Percentiles rank a stretch among this genome's conserved stretches.
These are phyloP conservation scores for Monosporascus sp. DNA, from an alignment of 2,329 filamentous ascomycete species.

Conservation along the genomic window DNA sequence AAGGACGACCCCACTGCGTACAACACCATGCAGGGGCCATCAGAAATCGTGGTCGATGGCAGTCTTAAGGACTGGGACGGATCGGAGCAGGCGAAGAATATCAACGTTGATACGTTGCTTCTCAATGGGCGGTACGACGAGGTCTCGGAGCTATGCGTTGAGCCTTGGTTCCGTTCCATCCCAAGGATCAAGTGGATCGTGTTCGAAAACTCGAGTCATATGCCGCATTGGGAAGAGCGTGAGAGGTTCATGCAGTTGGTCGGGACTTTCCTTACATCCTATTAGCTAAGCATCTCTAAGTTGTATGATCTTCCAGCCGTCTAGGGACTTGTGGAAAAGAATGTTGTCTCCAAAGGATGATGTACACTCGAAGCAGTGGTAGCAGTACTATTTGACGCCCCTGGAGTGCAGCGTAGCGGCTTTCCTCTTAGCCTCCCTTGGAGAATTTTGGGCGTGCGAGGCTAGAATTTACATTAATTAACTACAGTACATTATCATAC, in stretches of 20 bases:
- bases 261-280: not conserved
- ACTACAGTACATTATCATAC: too few species aligned
- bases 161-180: constrained; percentile 18
- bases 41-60: constrained; percentile 15
- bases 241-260: constrained; percentile 7
- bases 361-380: too few species aligned
- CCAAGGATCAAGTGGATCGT: constrained; percentile 18
- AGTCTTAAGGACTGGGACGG: constrained; percentile 17
- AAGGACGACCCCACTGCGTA: constrained; percentile 14
- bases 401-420: too few species aligned
- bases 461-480: too few species aligned
- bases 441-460: too few species aligned
- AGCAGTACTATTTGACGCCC: too few species aligned
- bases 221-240: constrained; percentile 17
- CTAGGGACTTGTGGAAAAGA: too few species aligned
- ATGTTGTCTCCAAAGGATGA: too few species aligned
- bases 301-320: too few species aligned
- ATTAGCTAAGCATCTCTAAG: not conserved
- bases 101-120: constrained; percentile 9
- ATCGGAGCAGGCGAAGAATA: constrained; percentile 15
- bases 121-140: constrained; percentile 12
- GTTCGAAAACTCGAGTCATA: constrained; percentile 12
- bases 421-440: too few species aligned
- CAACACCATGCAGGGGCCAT: constrained; percentile 16
- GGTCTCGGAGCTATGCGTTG: constrained; percentile 12